Evolutionary conservation across 495 filamentous ascomycete genomes (phyloP).

Genomic region (Bombardia bombarda): DNA sequence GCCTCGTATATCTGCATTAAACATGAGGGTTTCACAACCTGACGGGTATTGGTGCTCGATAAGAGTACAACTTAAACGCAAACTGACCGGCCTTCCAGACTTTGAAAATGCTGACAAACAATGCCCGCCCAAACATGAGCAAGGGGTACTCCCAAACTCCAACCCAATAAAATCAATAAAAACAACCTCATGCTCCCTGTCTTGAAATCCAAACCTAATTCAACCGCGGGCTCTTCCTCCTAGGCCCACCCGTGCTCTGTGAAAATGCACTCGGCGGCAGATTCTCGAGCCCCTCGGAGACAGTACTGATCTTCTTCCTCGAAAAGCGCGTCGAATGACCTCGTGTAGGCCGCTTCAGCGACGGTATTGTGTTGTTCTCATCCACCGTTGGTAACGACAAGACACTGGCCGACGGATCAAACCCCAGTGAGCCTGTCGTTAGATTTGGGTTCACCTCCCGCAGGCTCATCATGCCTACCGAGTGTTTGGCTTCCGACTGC

Average conservation of each 20-base stretch:
- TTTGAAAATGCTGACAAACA: no score
- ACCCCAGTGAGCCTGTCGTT: slow-evolving; percentile 11
- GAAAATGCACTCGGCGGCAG: slow-evolving; percentile 36
- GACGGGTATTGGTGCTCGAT: no score
- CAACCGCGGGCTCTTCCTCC: slow-evolving; percentile 47
- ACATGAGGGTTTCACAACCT: no score
- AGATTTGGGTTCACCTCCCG: slow-evolving; percentile 40
- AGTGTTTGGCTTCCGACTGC: neutral
- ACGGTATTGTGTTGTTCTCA: slow-evolving; percentile 28
- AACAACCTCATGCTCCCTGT: no score
- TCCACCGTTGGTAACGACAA: slow-evolving; percentile 15
- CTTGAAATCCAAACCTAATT: no score
- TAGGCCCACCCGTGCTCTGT: slow-evolving; percentile 31
- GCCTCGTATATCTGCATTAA: no score
- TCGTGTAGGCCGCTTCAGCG: slow-evolving; percentile 46
- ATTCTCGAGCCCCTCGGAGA: slow-evolving; percentile 56
- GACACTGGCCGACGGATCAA: slow-evolving; percentile 24
- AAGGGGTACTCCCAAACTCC: no score
- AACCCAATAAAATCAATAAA: no score
- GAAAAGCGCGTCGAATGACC: slow-evolving; percentile 30
- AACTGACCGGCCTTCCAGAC: no score
- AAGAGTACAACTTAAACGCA: no score
- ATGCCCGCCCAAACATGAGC: no score
- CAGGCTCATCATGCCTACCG: slow-evolving; percentile 20
- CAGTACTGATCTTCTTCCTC: slow-evolving; percentile 33